A percentile compares a stretch with the other conserved stretches of the same genome.
Evolutionary conservation across 2,329 filamentous ascomycete species (phyloP).

Genomic region (Talaromyces sp.): DNA sequence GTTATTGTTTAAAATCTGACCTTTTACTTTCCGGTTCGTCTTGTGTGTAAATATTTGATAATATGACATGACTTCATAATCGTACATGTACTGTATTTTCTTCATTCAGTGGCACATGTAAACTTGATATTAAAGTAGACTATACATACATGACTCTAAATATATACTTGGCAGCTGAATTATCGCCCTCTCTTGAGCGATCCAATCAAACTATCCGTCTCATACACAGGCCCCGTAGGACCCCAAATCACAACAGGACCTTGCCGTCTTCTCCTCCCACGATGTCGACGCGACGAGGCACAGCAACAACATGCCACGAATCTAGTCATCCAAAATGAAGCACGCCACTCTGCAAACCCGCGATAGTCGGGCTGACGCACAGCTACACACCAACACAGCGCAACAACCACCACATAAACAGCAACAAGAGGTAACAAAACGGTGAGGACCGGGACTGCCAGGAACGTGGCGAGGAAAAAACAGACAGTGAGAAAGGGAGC

Average conservation of each 20-base stretch:
- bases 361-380: neutral
- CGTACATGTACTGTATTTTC: neutral
- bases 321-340: conserved; percentile 8
- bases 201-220: neutral
- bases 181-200: neutral
- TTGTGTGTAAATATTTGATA: neutral
- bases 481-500: conserved; percentile 3
- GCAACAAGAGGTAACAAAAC: neutral
- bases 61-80: neutral
- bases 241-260: conserved; percentile 9
- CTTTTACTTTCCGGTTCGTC: neutral
- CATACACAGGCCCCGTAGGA: conserved; percentile 10
- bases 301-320: neutral
- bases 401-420: neutral
- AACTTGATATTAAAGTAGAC: no score
- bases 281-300: neutral
- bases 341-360: conserved; percentile 2
- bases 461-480: neutral
- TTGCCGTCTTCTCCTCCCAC: neutral
- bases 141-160: neutral
- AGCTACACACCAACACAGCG: conserved; percentile 1
- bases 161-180: neutral
- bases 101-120: no score
- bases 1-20: neutral
- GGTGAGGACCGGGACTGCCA: neutral